Evolutionary conservation across 1,284 basidiomycete genomes (phyloP), one percentile per base, ranked within the genome.

Genomic region (Gymnopus androsaceus): DNA sequence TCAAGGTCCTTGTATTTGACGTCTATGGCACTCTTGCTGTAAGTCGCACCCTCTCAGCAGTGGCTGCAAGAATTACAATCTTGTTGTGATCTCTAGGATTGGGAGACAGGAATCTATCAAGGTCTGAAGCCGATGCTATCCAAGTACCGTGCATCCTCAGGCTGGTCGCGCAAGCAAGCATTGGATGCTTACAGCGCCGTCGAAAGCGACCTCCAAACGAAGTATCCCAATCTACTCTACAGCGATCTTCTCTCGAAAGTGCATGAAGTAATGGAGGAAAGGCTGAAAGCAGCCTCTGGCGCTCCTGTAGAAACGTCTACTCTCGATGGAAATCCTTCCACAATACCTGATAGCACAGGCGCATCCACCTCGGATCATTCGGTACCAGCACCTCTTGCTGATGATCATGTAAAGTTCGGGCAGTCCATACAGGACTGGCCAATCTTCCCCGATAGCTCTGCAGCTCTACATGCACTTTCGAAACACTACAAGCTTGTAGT

Each of bases 401-500:
- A 71, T 50, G 60, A 64, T 11, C 74, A 76, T 56, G 68, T 58
- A 12, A 59, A 67, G 7, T 90, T 90, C 59, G 85, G 81, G 8
- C 65, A 73, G 41, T 86, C 85, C 36, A 80, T 90, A 44, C 72
- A 73, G 44, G 59, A 75, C 31, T 91, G 88, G 87, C 72, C 75
- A 2, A 74, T 81, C 11, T 91, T 90, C 70, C 78, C 83, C 0
- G 88, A 90, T 67, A 87, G 84, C 5, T 67, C 75, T 58, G 67
- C 72, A 15, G 88, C 87, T 0, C 80, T 91, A 3, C 75, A 73
- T 38, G 69, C 72, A 40, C 79, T 90, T 51, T 77, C 85, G 31
- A 75, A 77, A 57, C 76, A 79, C 63, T 90, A 82, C 72, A 84
- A 83, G 58, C 83, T 90, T 57, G 75, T 84, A 52, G 85, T 89